phyloP scores from a whole-genome alignment of 73 alveolate species.

The Stentor coeruleus region DNA sequence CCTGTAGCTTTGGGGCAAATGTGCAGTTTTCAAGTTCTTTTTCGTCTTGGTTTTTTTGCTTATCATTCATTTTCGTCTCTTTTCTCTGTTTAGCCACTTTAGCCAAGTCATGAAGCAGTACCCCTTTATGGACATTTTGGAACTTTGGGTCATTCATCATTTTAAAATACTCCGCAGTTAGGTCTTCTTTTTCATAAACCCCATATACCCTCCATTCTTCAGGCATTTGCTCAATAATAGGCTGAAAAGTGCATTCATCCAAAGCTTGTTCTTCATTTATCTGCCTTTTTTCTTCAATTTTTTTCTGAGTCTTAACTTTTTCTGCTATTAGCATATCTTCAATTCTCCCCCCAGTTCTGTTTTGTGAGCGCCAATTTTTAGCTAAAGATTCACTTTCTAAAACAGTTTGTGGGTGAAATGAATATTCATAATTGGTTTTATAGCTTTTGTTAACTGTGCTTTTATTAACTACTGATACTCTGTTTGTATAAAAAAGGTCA shows the following conservation, averaged over 20 bases:
- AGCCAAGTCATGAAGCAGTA: background rate
- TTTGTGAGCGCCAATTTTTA: background rate
- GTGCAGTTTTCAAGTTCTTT: background rate
- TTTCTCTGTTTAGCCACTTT: background rate
- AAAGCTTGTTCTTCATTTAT: background rate
- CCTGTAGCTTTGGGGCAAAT: background rate
- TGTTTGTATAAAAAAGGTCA: background rate
- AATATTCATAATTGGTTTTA: background rate
- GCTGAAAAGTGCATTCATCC: conserved; percentile 9
- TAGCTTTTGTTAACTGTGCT: background rate
- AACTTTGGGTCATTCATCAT: background rate
- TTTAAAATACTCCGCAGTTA: conserved; percentile 4
- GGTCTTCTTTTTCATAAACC: conserved; percentile 11
- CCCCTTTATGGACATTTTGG: conserved; percentile 3
- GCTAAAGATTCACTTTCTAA: background rate
- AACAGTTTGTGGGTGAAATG: conserved; percentile 3
- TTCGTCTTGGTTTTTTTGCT: background rate
- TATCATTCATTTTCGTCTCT: background rate
- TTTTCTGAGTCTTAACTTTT: background rate
- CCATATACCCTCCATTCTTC: background rate
- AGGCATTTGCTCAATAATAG: conserved; percentile 3
- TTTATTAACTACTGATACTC: conserved; percentile 13
- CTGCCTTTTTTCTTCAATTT: background rate
- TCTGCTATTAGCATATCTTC: conserved; percentile 16
- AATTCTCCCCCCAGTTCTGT: background rate